Conservation (phyloP, 805 yeast species). For the Monosporozyma siamensis region DNA sequence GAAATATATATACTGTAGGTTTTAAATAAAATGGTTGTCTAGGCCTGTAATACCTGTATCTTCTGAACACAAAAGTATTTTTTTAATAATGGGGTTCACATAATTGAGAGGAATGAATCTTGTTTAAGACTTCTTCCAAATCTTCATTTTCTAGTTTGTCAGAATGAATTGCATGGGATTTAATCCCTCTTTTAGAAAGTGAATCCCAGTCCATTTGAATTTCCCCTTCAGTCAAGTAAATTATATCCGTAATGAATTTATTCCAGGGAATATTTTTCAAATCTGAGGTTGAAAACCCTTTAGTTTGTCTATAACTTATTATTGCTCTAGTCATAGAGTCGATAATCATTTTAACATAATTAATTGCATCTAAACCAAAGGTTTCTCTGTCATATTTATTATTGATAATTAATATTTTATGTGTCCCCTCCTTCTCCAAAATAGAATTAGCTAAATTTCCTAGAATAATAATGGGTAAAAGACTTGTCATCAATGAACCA, state of each 20-base stretch:
- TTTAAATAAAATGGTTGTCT: background rate
- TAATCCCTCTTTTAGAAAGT: slow-evolving; percentile 37
- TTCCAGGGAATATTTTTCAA: slow-evolving; percentile 29
- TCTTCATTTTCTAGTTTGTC: slow-evolving; percentile 18
- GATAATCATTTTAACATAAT: slow-evolving; percentile 46
- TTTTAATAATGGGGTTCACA: background rate
- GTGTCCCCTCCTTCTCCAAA: slow-evolving; percentile 18
- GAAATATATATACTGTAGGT: background rate
- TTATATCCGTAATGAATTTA: slow-evolving; percentile 52
- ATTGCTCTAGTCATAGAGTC: slow-evolving; percentile 25
- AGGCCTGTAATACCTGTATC: too few relatives aligned
- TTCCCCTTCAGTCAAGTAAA: slow-evolving; percentile 43
- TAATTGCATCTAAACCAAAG: slow-evolving; percentile 49
- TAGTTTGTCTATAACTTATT: slow-evolving; percentile 15
- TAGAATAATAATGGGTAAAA: slow-evolving; percentile 65
- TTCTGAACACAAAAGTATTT: too few relatives aligned
- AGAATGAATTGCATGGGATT: slow-evolving; percentile 32
- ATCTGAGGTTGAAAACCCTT: slow-evolving; percentile 8
- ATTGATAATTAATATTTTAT: slow-evolving; percentile 58
- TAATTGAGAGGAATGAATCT: slow-evolving; percentile 2
- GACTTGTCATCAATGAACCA: slow-evolving; percentile 84
- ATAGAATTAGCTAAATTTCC: slow-evolving; percentile 67
- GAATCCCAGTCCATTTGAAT: slow-evolving; percentile 39
- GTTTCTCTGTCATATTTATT: slow-evolving; percentile 79
- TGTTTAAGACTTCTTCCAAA: slow-evolving; percentile 8